These are phyloP conservation scores for Diaporthe caulivora DNA, from an alignment of 2,329 filamentous ascomycete species.

Conservation along the genomic window DNA sequence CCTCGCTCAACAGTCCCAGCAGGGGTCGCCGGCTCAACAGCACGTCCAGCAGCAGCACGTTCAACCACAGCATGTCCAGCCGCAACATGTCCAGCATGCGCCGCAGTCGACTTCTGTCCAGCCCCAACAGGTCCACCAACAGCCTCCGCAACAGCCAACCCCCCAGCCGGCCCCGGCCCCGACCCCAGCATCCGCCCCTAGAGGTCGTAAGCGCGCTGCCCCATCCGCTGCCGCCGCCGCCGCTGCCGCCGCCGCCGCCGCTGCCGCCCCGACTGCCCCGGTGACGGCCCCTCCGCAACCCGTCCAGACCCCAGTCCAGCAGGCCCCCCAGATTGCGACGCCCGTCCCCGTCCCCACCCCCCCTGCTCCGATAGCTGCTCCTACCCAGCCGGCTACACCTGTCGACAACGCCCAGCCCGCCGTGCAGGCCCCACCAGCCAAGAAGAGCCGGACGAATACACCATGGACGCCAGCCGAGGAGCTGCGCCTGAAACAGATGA, in stretches of 20 bases:
- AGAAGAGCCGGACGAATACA: slow-evolving; percentile 98
- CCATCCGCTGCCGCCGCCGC: slow-evolving; percentile 50
- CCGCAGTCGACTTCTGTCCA: slow-evolving; percentile 42
- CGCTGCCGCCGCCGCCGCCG: slow-evolving; percentile 43
- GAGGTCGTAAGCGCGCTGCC: slow-evolving; percentile 52
- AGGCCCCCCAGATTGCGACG: slow-evolving; percentile 42
- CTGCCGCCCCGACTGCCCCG: slow-evolving; percentile 49
- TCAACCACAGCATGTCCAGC: slow-evolving; percentile 50
- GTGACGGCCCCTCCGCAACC: slow-evolving; percentile 49
- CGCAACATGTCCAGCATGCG: slow-evolving; percentile 50
- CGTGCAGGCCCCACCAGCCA: slow-evolving; percentile 70
- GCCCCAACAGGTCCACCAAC: slow-evolving; percentile 42
- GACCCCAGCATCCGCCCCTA: slow-evolving; percentile 46
- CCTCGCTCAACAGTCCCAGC: slow-evolving; percentile 43
- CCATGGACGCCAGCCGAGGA: slow-evolving; percentile 98
- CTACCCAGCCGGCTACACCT: slow-evolving; percentile 42
- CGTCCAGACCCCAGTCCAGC: slow-evolving; percentile 52
- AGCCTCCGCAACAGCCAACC: slow-evolving; percentile 45
- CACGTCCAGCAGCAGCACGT: slow-evolving; percentile 49
- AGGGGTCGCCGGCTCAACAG: slow-evolving; percentile 44
- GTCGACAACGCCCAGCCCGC: slow-evolving; percentile 50
- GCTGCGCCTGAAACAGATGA: slow-evolving; percentile 90
- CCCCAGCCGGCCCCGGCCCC: slow-evolving; percentile 46
- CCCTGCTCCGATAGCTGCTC: slow-evolving; percentile 45
- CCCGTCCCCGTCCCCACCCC: slow-evolving; percentile 48